These are phyloP conservation scores for Carpinus fangiana DNA, from an alignment of 306 rosid species.

Conservation along the genomic window DNA sequence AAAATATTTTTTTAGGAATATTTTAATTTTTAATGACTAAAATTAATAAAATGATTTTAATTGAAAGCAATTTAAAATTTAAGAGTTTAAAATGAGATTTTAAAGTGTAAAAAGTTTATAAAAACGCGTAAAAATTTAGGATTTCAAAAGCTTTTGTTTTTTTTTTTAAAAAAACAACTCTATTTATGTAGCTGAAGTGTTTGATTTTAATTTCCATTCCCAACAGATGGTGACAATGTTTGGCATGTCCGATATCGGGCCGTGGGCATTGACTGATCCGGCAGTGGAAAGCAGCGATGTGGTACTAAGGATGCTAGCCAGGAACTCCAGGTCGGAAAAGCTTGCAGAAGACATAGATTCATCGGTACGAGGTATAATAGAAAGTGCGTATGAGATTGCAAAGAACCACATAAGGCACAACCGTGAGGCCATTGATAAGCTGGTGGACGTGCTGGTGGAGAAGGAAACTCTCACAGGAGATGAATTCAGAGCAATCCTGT, in stretches of 20 bases:
- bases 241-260: conserved; percentile 90
- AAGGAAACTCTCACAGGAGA: conserved; percentile 67
- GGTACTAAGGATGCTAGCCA: conserved; percentile 69
- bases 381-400: conserved; percentile 60
- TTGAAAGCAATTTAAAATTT: no score
- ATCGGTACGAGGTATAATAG: conserved; percentile 44
- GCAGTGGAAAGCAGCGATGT: conserved; percentile 55
- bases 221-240: conserved; percentile 70
- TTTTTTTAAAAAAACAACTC: no score
- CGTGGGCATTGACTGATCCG: conserved; percentile 67
- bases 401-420: conserved; percentile 55
- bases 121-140: no score
- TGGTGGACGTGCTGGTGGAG: conserved; percentile 66
- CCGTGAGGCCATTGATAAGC: conserved; percentile 61
- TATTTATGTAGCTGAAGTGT: not conserved
- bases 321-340: conserved; percentile 74
- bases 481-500: conserved; percentile 65
- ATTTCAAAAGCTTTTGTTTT: no score
- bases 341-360: conserved; percentile 68
- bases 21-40: no score
- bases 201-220: not conserved
- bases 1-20: no score
- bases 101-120: no score
- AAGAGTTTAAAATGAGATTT: no score
- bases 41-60: no score